These are phyloP conservation scores for Lichtheimia hyalospora DNA, from an alignment of 371 early-diverging fungal species.

Conservation along the genomic window DNA sequence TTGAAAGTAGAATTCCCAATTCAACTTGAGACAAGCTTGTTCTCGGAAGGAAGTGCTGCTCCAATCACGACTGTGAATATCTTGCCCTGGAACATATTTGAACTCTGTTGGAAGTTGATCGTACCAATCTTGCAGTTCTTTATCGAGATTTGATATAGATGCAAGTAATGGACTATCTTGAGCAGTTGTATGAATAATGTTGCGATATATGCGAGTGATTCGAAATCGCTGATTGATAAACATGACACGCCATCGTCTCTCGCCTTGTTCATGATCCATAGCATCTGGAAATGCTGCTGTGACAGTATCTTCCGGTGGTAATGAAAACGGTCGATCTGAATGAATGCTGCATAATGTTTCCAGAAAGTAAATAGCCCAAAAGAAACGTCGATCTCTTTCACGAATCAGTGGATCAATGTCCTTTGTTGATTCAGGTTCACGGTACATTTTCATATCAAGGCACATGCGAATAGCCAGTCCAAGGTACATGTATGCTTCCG, in stretches of 20 bases:
- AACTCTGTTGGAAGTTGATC: slow-evolving; percentile 21
- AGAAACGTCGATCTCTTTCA: slow-evolving; percentile 35
- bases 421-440: slow-evolving; percentile 1
- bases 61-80: slow-evolving; percentile 16
- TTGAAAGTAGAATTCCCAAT: slow-evolving; percentile 30
- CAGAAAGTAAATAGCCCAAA: slow-evolving; percentile 39
- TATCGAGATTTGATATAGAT: slow-evolving; percentile 24
- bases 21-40: slow-evolving; percentile 34
- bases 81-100: slow-evolving; percentile 17
- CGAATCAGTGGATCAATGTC: slow-evolving; percentile 10
- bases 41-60: slow-evolving; percentile 26
- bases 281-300: slow-evolving; percentile 13
- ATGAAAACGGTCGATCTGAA: slow-evolving; percentile 24
- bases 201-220: slow-evolving; percentile 26
- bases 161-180: slow-evolving; percentile 20
- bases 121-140: slow-evolving; percentile 19
- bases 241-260: slow-evolving; percentile 19
- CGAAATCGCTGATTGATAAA: slow-evolving; percentile 26
- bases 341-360: slow-evolving; percentile 32
- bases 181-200: slow-evolving; percentile 16
- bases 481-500: slow-evolving; percentile 48
- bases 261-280: slow-evolving; percentile 25
- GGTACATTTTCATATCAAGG: slow-evolving; percentile 34
- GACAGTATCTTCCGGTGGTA: slow-evolving; percentile 19
- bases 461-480: slow-evolving; percentile 52